Conservation (phyloP, 352 stramenopile genomes). For the Hyaloperonospora brassicae region DNA sequence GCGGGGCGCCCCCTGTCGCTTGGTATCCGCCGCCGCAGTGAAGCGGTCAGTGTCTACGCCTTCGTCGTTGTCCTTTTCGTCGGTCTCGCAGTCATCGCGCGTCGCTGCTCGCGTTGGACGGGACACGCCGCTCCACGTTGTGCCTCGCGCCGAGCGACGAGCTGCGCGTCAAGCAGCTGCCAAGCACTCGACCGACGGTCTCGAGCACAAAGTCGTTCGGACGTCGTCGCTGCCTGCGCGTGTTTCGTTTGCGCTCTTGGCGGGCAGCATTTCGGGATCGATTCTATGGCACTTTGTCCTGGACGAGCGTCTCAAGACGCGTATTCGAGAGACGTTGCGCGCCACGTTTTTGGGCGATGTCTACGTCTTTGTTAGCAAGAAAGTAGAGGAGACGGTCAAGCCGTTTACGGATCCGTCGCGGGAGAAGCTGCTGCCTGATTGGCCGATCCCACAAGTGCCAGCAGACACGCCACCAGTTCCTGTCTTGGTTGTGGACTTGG, state of each 20-base stretch:
- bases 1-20: constrained; percentile 3
- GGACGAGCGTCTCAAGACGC: constrained; percentile 43
- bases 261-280: constrained; percentile 51
- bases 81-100: constrained; percentile 10
- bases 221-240: constrained; percentile 67
- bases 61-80: constrained; percentile 3
- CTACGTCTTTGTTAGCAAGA: constrained; percentile 45
- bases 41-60: too few species aligned
- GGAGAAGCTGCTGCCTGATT: constrained; percentile 79
- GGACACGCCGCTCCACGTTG: constrained; percentile 46
- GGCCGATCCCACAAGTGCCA: constrained; percentile 74
- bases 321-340: constrained; percentile 36
- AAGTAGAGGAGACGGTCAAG: constrained; percentile 62
- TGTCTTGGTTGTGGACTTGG: constrained; percentile 76
- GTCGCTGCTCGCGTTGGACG: constrained; percentile 35
- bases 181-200: constrained; percentile 24
- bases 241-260: constrained; percentile 60
- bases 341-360: constrained; percentile 61
- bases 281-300: constrained; percentile 71
- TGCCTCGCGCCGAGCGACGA: constrained; percentile 55
- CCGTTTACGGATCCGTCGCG: constrained; percentile 78
- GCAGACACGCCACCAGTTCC: constrained; percentile 68
- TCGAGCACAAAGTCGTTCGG: constrained; percentile 42
- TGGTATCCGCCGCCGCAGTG: constrained; percentile 4
- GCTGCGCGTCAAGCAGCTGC: constrained; percentile 36